phyloP scores from a whole-genome alignment of 371 early-diverging fungal species.

The Mucor saturninus region DNA sequence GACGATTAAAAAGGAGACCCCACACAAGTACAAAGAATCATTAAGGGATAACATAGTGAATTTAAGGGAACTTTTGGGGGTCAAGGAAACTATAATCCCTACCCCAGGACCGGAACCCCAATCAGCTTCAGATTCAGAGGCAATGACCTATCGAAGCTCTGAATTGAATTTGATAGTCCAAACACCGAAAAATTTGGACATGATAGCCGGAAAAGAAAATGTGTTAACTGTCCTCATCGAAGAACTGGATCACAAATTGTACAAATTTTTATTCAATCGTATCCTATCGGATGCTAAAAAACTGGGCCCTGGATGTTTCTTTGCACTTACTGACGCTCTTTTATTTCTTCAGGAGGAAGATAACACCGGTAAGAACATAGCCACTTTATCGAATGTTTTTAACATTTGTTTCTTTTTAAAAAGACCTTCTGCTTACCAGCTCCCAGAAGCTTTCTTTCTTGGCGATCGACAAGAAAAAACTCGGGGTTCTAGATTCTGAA shows the following conservation, averaged over 20 bases:
- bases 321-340: constrained; percentile 7
- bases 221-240: constrained; percentile 14
- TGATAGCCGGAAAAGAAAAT: constrained; percentile 7
- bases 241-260: constrained; percentile 6
- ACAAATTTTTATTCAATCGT: constrained; percentile 15
- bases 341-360: constrained; percentile 12
- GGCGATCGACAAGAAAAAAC: neutral
- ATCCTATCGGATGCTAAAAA: constrained; percentile 9
- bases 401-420: neutral
- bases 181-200: neutral
- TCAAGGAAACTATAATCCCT: neutral
- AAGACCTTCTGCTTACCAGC: constrained; percentile 9
- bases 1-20: neutral
- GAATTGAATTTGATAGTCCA: neutral
- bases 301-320: constrained; percentile 10
- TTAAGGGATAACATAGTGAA: neutral
- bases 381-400: neutral
- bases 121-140: no score
- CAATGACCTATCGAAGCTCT: neutral
- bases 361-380: constrained; percentile 1
- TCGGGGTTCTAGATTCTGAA: constrained; percentile 1
- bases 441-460: constrained; percentile 16
- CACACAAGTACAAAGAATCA: no score
- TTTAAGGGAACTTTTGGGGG: neutral
- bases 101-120: fast-evolving